phyloP scores from a whole-genome alignment of 257 asterid species.

The Capsicum baccatum region DNA sequence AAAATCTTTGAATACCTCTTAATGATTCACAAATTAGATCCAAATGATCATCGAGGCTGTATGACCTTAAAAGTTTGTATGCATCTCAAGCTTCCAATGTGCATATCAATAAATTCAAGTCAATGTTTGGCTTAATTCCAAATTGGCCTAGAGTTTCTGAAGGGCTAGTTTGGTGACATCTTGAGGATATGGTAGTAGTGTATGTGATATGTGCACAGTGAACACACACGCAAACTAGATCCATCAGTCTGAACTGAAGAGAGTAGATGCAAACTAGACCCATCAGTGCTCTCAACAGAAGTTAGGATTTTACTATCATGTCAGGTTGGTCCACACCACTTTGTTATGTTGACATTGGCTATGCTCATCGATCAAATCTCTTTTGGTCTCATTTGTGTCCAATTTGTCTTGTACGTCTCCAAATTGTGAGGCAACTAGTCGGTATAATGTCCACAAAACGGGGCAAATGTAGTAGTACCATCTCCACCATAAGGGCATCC shows the following conservation, averaged over 20 bases:
- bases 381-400: conserved; percentile 39
- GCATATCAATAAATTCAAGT: background rate
- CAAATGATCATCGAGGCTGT: background rate
- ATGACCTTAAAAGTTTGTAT: background rate
- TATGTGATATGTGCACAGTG: too few relatives aligned
- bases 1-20: background rate
- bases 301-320: too few relatives aligned
- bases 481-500: conserved; percentile 85
- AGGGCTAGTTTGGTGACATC: too few relatives aligned
- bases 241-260: background rate
- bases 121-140: background rate
- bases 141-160: too few relatives aligned
- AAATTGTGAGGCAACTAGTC: conserved; percentile 66
- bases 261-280: background rate
- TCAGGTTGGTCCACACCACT: too few relatives aligned
- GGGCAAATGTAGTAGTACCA: conserved; percentile 75
- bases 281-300: background rate
- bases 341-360: background rate
- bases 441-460: conserved; percentile 70
- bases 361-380: too few relatives aligned
- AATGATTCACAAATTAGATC: background rate
- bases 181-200: too few relatives aligned
- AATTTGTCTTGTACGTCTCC: conserved; percentile 53
- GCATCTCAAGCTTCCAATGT: background rate
- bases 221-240: too few relatives aligned